Evolutionary conservation across 805 yeast genomes (phyloP).

Genomic region (Candida coquimbonensis): DNA sequence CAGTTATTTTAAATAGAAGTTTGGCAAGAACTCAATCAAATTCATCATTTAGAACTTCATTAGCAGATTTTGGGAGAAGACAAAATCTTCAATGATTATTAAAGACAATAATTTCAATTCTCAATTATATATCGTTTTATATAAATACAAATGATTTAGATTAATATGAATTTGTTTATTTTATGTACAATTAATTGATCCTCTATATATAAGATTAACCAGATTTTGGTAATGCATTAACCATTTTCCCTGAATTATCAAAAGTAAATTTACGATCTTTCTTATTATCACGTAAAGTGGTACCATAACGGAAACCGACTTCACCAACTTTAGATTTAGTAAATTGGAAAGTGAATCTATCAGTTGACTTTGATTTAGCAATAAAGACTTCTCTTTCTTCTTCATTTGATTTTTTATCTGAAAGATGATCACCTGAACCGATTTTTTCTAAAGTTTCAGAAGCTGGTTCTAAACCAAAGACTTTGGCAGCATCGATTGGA

Average conservation of each 20-base stretch:
- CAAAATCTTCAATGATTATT: conserved; percentile 8
- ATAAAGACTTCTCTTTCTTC: conserved; percentile 35
- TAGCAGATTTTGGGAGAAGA: conserved; percentile 52
- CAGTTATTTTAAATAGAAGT: conserved; percentile 65
- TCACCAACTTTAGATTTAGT: conserved; percentile 72
- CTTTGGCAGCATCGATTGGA: conserved; percentile 87
- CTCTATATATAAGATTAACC: conserved; percentile 12
- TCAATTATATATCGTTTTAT: too few relatives aligned
- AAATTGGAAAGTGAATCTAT: conserved; percentile 65
- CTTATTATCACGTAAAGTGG: conserved; percentile 80
- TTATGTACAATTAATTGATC: conserved; percentile 6
- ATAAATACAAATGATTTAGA: too few relatives aligned
- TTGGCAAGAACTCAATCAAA: conserved; percentile 69
- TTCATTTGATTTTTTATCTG: conserved; percentile 16
- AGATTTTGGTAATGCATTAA: conserved; percentile 22
- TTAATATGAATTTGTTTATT: neutral
- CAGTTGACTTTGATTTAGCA: conserved; percentile 38
- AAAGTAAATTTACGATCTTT: conserved; percentile 72
- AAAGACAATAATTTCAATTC: neutral
- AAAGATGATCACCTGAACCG: conserved; percentile 48
- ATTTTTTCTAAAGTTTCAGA: conserved; percentile 65
- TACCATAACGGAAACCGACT: conserved; percentile 91
- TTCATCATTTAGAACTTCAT: conserved; percentile 66
- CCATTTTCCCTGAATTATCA: conserved; percentile 57
- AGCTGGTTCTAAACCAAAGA: conserved; percentile 84